Conservation (phyloP, 495 filamentous ascomycete genomes). For the Patellaria atrata region DNA sequence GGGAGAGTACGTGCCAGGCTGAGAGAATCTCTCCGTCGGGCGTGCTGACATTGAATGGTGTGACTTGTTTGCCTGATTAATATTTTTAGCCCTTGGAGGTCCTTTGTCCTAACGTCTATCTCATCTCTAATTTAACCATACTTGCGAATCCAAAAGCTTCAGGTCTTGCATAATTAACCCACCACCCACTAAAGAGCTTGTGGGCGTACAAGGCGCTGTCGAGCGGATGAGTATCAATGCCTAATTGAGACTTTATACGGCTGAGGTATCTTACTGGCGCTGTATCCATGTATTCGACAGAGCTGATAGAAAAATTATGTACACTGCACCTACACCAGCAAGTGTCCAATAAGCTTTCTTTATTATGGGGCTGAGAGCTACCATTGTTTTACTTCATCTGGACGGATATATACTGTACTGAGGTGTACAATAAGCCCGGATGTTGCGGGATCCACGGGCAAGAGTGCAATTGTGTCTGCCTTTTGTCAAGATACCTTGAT, state of each 20-base stretch:
- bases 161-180: constrained; percentile 53
- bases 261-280: constrained; percentile 38
- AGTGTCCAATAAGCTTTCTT: constrained; percentile 29
- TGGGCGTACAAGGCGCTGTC: constrained; percentile 63
- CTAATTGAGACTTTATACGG: neutral
- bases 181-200: constrained; percentile 51
- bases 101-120: neutral
- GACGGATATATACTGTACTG: too few species aligned
- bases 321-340: constrained; percentile 24
- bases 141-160: constrained; percentile 74
- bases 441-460: neutral
- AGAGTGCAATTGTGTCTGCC: neutral
- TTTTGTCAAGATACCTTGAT: neutral
- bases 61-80: constrained; percentile 24
- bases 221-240: constrained; percentile 3
- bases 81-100: too few species aligned
- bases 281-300: constrained; percentile 41
- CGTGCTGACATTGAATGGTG: constrained; percentile 26
- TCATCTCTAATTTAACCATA: constrained; percentile 27
- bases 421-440: too few species aligned
- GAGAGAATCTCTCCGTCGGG: constrained; percentile 26
- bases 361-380: constrained; percentile 16
- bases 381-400: constrained; percentile 10
- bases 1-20: constrained; percentile 29
- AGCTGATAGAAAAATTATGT: constrained; percentile 29